Percentiles rank a stretch among this genome's conserved stretches.
Conservation (phyloP, 768 basidiomycete species). For the Fomitopsis serialis region DNA sequence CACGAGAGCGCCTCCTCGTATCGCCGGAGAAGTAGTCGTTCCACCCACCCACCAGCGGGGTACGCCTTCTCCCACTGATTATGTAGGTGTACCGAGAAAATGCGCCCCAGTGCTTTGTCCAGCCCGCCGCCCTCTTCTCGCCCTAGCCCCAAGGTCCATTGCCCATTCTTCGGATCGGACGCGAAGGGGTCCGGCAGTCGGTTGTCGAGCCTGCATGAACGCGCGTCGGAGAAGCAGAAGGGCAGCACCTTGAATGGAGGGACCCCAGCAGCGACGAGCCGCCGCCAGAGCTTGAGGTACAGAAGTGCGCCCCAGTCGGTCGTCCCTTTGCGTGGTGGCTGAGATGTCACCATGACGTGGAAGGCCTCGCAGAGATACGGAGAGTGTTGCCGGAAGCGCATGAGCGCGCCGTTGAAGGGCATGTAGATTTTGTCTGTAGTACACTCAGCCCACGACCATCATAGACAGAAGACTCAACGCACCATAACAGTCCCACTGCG, state of each 20-base stretch:
- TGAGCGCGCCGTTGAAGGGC: conserved; percentile 88
- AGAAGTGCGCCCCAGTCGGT: conserved; percentile 94
- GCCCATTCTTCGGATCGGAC: conserved; percentile 37
- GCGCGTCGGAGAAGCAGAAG: conserved; percentile 91
- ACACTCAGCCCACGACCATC: not conserved
- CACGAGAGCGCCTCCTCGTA: conserved; percentile 38
- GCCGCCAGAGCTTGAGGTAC: conserved; percentile 88
- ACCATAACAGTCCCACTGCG: conserved; percentile 99
- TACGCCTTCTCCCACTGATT: conserved; percentile 94
- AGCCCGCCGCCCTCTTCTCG: conserved; percentile 57
- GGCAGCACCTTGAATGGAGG: conserved; percentile 91
- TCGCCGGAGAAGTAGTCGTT: conserved; percentile 62
- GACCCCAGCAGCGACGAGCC: conserved; percentile 64
- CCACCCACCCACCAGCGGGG: conserved; percentile 83
- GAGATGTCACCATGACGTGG: conserved; percentile 76
- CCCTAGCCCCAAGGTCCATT: conserved; percentile 65
- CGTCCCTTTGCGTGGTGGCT: conserved; percentile 67
- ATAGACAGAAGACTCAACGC: conserved; percentile 17
- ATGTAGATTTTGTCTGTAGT: conserved; percentile 65
- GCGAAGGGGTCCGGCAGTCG: conserved; percentile 89
- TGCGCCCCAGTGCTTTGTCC: conserved; percentile 55
- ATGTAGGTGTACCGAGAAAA: conserved; percentile 90
- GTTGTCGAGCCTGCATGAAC: conserved; percentile 89
- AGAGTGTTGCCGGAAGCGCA: conserved; percentile 88
- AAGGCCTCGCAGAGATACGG: conserved; percentile 98